These are phyloP conservation scores for Hordeum marinum DNA, from an alignment of 176 grass and related monocot genomes.

Conservation along the genomic window DNA sequence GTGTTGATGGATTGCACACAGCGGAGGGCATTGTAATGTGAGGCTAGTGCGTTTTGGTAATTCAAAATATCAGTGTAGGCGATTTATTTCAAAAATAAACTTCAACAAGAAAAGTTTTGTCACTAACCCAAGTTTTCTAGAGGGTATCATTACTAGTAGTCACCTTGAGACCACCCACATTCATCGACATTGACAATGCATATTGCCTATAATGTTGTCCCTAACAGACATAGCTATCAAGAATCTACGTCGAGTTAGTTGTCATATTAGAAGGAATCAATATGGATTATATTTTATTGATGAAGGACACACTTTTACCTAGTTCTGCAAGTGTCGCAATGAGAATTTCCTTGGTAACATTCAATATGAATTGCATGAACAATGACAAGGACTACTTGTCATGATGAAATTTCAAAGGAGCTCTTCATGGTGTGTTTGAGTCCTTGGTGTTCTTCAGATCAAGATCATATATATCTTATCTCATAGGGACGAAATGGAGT, in stretches of 20 bases:
- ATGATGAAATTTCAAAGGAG: slow-evolving; percentile 55
- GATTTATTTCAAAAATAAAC: too few species aligned
- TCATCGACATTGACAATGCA: too few species aligned
- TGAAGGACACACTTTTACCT: slow-evolving; percentile 33
- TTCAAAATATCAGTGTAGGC: slow-evolving; percentile 21
- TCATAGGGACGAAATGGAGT: slow-evolving; percentile 47
- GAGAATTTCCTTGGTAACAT: slow-evolving; percentile 58
- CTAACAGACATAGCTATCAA: slow-evolving; percentile 41
- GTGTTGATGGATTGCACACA: slow-evolving; percentile 53
- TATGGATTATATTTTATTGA: slow-evolving; percentile 69
- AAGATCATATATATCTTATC: slow-evolving; percentile 52
- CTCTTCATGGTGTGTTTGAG: slow-evolving; percentile 54
- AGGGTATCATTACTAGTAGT: too few species aligned
- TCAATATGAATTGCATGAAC: slow-evolving; percentile 62
- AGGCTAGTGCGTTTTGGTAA: slow-evolving; percentile 33
- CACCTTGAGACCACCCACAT: too few species aligned
- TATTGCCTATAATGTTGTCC: slow-evolving; percentile 57
- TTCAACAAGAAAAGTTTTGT: slow-evolving; percentile 31
- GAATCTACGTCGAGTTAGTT: slow-evolving; percentile 30
- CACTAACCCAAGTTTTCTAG: slow-evolving; percentile 42
- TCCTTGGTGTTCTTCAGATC: slow-evolving; percentile 36
- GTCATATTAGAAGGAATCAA: slow-evolving; percentile 63
- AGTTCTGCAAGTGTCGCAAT: slow-evolving; percentile 59
- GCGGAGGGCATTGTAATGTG: slow-evolving; percentile 40
- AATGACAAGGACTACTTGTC: slow-evolving; percentile 28